These are phyloP conservation scores for Achaetomiella virescens DNA, from an alignment of 495 filamentous ascomycete species.

Conservation along the genomic window DNA sequence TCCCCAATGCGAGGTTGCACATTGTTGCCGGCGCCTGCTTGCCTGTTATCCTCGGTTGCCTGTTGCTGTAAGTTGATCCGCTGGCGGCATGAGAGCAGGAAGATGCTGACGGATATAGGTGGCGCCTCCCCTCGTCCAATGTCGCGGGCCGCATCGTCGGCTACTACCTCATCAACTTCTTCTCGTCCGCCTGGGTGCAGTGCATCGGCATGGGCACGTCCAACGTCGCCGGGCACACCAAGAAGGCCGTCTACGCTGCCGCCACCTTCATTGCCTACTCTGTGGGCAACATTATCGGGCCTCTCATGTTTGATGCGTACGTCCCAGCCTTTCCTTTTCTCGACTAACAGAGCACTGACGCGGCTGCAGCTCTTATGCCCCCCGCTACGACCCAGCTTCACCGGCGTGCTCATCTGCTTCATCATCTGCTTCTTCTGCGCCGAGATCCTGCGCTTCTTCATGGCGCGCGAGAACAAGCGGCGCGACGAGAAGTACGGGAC, in stretches of 20 bases:
- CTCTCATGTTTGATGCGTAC: constrained; percentile 9
- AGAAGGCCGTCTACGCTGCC: constrained; percentile 6
- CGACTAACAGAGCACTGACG: background rate
- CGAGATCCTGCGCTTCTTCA: background rate
- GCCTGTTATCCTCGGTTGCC: constrained; percentile 1
- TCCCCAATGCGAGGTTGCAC: background rate
- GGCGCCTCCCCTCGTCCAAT: constrained; percentile 4
- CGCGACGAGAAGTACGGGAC: background rate
- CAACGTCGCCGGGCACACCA: constrained; percentile 10
- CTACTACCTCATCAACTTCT: constrained; percentile 8
- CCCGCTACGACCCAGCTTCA: constrained; percentile 6
- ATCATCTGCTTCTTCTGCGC: background rate
- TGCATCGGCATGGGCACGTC: constrained; percentile 8
- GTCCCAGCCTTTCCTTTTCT: background rate
- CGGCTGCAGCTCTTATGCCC: background rate
- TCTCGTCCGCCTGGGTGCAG: constrained; percentile 6
- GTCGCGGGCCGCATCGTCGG: constrained; percentile 4
- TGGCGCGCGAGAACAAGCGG: background rate
- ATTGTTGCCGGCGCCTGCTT: background rate
- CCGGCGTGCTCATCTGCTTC: constrained; percentile 3
- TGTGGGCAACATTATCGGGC: constrained; percentile 5
- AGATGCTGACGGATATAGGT: background rate
- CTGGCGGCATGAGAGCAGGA: background rate
- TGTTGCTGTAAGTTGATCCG: background rate
- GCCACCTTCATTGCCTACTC: constrained; percentile 7